phyloP scores from a whole-genome alignment of 768 basidiomycete genomes.

The Lyophyllum atratum region DNA sequence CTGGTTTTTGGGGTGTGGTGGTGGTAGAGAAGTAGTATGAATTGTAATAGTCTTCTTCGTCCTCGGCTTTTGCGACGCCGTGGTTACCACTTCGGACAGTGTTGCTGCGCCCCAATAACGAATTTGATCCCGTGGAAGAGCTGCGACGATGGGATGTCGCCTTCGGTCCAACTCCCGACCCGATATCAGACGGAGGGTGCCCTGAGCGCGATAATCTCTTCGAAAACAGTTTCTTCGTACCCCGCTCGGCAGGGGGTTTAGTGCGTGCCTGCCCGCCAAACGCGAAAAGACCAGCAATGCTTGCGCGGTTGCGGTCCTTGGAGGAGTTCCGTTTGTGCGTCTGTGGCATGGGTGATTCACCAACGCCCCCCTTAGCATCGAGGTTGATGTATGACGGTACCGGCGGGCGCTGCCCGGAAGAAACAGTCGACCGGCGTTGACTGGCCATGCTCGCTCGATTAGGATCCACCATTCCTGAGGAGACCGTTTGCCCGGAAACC shows the following conservation, averaged over 20 bases:
- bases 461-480: conserved; percentile 40
- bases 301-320: conserved; percentile 41
- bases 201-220: conserved; percentile 3
- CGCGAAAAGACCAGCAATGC: conserved; percentile 54
- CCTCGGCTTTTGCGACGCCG: conserved; percentile 1
- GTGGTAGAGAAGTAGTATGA: conserved; percentile 43
- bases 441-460: conserved; percentile 29
- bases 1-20: background rate
- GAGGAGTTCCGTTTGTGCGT: conserved; percentile 25
- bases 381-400: conserved; percentile 45
- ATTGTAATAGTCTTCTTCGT: conserved; percentile 51
- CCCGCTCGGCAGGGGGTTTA: background rate
- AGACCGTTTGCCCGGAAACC: conserved; percentile 41
- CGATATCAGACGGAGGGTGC: background rate
- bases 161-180: background rate
- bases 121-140: conserved; percentile 17
- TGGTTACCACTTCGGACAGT: conserved; percentile 2
- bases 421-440: conserved; percentile 37
- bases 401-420: conserved; percentile 32
- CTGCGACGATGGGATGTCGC: conserved; percentile 13
- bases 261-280: conserved; percentile 35
- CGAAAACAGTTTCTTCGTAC: background rate
- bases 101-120: conserved; percentile 4
- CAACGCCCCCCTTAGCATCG: conserved; percentile 59
- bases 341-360: conserved; percentile 58